phyloP scores from a whole-genome alignment of 1,284 basidiomycete genomes.

The Cutaneotrichosporon sp. region DNA sequence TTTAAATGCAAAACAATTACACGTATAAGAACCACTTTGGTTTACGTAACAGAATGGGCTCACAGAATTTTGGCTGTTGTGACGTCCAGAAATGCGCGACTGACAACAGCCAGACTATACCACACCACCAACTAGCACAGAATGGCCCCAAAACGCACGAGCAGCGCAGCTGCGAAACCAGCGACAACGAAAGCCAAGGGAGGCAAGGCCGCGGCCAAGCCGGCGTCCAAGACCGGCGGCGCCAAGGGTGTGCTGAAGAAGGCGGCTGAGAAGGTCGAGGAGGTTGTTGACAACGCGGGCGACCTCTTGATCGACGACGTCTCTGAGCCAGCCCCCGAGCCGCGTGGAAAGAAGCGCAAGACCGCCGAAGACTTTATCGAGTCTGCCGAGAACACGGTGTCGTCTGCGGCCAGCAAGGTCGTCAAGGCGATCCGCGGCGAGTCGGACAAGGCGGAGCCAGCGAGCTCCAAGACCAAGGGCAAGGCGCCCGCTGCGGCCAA shows the following conservation, averaged over 20 bases:
- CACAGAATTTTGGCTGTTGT: no score
- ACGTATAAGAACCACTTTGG: no score
- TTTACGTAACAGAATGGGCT: no score
- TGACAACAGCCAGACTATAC: neutral
- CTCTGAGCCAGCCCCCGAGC: conserved; percentile 9
- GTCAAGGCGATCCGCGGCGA: conserved; percentile 18
- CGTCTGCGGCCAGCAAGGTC: conserved; percentile 11
- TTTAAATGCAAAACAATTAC: no score
- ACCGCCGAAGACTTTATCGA: conserved; percentile 40
- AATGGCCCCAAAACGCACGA: conserved; percentile 26
- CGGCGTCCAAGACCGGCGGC: neutral
- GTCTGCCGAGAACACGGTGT: conserved; percentile 25
- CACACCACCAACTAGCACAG: neutral
- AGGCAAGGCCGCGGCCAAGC: neutral
- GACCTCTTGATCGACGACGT: conserved; percentile 36
- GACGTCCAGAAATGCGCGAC: no score
- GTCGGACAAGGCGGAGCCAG: conserved; percentile 34
- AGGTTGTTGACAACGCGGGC: conserved; percentile 33
- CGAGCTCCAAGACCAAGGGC: conserved; percentile 14
- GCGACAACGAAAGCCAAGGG: neutral
- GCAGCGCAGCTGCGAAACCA: conserved; percentile 12
- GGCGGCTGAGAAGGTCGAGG: conserved; percentile 11
- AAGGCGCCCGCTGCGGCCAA: conserved; percentile 14
- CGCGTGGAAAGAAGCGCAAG: conserved; percentile 34
- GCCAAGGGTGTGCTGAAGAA: neutral